phyloP scores from a whole-genome alignment of 2,329 filamentous ascomycete genomes.

The Pochonia chlamydosporia region DNA sequence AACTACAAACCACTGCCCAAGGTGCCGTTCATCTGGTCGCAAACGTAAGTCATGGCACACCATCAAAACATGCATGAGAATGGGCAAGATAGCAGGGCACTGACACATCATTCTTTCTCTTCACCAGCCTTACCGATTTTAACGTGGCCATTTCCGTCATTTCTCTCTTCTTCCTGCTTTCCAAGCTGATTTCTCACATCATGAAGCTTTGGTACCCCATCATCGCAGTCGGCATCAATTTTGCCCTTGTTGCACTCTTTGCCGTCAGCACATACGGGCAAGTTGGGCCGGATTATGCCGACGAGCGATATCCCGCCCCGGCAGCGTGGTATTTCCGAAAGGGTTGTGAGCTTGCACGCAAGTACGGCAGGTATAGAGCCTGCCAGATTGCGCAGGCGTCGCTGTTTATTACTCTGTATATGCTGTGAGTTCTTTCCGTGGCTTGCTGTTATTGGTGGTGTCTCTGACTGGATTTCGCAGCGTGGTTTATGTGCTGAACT shows the following conservation, averaged over 20 bases:
- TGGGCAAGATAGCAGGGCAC: no score
- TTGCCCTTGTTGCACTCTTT: constrained; percentile 56
- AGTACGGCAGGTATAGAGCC: constrained; percentile 46
- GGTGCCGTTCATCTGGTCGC: constrained; percentile 67
- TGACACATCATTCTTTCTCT: background rate
- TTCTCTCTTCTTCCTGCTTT: constrained; percentile 68
- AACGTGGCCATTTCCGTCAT: constrained; percentile 73
- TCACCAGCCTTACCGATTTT: constrained; percentile 60
- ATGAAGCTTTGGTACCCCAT: constrained; percentile 67
- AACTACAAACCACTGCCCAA: constrained; percentile 60
- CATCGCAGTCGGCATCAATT: constrained; percentile 53
- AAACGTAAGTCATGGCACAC: constrained; percentile 49
- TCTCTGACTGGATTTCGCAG: constrained; percentile 28
- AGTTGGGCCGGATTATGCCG: constrained; percentile 66
- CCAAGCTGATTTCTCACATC: constrained; percentile 63
- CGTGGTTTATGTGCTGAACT: constrained; percentile 53
- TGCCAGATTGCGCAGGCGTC: constrained; percentile 64
- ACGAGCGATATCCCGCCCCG: constrained; percentile 54
- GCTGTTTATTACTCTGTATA: constrained; percentile 58
- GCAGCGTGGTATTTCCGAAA: constrained; percentile 72
- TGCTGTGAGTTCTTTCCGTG: constrained; percentile 55
- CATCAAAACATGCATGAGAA: background rate
- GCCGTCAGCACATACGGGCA: constrained; percentile 63
- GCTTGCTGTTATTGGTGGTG: background rate
- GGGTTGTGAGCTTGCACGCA: constrained; percentile 56